Conservation (phyloP, 139 green algal genomes). For the Chloropicon primus region DNA sequence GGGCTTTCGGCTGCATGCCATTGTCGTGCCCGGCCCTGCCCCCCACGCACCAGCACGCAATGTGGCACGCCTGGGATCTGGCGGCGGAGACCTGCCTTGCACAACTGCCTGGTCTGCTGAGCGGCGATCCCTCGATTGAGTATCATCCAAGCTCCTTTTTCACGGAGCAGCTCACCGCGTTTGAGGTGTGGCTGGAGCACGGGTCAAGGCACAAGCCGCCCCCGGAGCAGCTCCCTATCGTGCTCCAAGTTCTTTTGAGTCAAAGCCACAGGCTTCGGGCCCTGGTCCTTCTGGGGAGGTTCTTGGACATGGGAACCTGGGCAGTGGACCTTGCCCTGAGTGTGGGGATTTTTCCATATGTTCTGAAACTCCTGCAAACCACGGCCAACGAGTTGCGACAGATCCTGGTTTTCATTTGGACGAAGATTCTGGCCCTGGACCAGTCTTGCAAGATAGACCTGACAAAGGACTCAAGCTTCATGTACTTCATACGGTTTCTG, state of each 20-base stretch:
- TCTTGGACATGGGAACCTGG: constrained; percentile 96
- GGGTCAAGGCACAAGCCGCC: constrained; percentile 66
- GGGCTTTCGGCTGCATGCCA: constrained; percentile 62
- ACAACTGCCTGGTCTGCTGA: constrained; percentile 41
- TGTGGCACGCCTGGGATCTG: constrained; percentile 95
- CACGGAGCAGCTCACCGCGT: constrained; percentile 92
- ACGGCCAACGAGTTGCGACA: constrained; percentile 73
- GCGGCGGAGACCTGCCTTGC: constrained; percentile 90
- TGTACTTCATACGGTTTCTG: constrained; percentile 94
- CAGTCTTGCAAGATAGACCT: constrained; percentile 64
- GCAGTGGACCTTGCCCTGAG: constrained; percentile 90
- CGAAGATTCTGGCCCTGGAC: constrained; percentile 95
- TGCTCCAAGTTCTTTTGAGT: constrained; percentile 93
- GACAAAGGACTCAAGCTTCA: constrained; percentile 85
- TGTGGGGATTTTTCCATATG: constrained; percentile 98
- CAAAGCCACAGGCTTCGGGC: constrained; percentile 82
- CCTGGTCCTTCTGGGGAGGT: constrained; percentile 83
- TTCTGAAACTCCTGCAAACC: constrained; percentile 99
- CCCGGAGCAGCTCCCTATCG: constrained; percentile 96
- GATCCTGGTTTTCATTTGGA: constrained; percentile 98
- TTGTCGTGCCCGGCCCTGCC: constrained; percentile 75
- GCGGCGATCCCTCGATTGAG: background rate
- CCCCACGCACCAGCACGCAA: constrained; percentile 85
- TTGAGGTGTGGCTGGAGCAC: constrained; percentile 92
- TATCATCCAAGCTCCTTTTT: constrained; percentile 69